Evolutionary conservation across 148 eudicot genomes (phyloP).

Genomic region (Rhododendron henanense): DNA sequence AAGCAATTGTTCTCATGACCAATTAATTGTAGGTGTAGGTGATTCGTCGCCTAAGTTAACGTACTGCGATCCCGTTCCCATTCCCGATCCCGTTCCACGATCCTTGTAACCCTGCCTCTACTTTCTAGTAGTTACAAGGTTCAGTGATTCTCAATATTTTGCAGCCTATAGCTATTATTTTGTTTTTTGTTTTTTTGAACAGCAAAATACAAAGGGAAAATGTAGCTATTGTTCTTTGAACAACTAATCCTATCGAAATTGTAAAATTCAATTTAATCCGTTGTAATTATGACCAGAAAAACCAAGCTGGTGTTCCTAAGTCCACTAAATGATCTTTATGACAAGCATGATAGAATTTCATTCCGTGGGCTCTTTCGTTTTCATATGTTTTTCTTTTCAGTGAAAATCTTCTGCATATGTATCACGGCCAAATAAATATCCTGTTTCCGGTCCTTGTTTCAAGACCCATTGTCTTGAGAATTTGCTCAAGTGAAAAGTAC

Average conservation of each 20-base stretch:
- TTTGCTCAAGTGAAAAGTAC: background rate
- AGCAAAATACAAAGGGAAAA: too few species aligned
- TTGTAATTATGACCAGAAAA: background rate
- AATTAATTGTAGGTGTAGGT: too few species aligned
- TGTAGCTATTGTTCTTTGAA: background rate
- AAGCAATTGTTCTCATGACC: too few species aligned
- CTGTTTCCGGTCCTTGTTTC: background rate
- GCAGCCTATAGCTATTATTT: too few species aligned
- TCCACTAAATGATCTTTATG: background rate
- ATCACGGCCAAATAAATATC: background rate
- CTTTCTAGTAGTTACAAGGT: too few species aligned
- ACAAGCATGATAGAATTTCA: background rate
- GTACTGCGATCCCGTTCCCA: too few species aligned
- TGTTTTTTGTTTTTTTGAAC: too few species aligned
- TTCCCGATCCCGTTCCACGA: too few species aligned
- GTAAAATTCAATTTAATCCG: too few species aligned
- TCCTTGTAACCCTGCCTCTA: too few species aligned
- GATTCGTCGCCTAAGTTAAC: too few species aligned
- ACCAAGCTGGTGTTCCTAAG: background rate
- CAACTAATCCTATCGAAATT: background rate
- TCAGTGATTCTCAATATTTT: too few species aligned
- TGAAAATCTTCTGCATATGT: background rate
- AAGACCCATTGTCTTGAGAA: background rate
- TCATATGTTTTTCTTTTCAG: background rate
- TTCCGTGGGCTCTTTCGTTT: background rate